phyloP scores from a whole-genome alignment of 345 rosid species.

The Pistacia integerrima region DNA sequence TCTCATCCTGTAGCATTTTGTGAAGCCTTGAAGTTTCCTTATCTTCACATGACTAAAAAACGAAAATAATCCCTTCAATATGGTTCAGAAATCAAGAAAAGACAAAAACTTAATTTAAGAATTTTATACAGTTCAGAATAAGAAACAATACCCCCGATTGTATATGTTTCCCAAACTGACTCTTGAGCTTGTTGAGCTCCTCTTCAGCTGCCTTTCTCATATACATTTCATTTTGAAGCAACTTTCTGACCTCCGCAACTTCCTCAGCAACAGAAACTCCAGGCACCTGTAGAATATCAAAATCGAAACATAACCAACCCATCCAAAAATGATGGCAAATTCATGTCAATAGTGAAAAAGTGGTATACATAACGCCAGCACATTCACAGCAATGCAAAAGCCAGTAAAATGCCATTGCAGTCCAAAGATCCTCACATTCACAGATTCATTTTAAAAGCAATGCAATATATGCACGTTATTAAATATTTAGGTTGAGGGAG shows the following conservation, averaged over 20 bases:
- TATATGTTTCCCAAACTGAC: constrained; percentile 53
- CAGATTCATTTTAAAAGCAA: not conserved
- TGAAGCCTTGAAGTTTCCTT: constrained; percentile 71
- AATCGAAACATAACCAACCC: not conserved
- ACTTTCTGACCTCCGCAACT: constrained; percentile 51
- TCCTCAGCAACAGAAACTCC: constrained; percentile 46
- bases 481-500: not conserved
- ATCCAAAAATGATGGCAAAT: not conserved
- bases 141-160: constrained; percentile 62
- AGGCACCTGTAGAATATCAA: constrained; percentile 36
- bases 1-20: constrained; percentile 81
- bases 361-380: not conserved
- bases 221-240: constrained; percentile 67
- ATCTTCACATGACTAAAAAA: constrained; percentile 60
- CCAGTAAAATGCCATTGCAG: not conserved
- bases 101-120: not conserved
- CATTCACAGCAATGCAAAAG: not conserved
- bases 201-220: constrained; percentile 83
- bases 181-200: constrained; percentile 67
- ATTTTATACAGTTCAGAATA: constrained; percentile 9
- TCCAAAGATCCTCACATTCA: constrained; percentile 5
- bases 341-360: not conserved
- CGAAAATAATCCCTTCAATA: constrained; percentile 16
- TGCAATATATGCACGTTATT: not conserved
- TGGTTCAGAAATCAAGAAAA: constrained; percentile 9